Percentiles rank a stretch among this genome's conserved stretches.
Evolutionary conservation across 140 eudicot genomes (phyloP).

Genomic region (Oenanthe javanica): DNA sequence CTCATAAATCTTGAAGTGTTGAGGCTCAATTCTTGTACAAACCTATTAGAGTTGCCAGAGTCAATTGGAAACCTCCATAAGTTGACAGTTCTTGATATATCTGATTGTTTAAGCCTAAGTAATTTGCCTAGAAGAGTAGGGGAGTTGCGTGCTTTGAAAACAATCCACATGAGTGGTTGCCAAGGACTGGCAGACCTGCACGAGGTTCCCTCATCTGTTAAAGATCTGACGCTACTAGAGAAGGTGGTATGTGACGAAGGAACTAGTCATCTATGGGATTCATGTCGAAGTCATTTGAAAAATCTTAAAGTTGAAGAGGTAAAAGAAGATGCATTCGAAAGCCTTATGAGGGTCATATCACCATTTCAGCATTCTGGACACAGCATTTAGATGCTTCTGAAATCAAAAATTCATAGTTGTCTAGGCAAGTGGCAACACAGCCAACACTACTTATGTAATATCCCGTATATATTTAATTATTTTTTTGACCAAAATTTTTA

Average conservation of each 20-base stretch:
- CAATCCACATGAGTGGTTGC: slow-evolving; percentile 37
- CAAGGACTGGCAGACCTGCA: slow-evolving; percentile 24
- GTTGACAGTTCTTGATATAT: slow-evolving; percentile 25
- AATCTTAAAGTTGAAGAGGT: slow-evolving; percentile 22
- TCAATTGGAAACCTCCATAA: slow-evolving; percentile 23
- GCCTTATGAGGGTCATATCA: slow-evolving; percentile 8
- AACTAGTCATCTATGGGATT: slow-evolving; percentile 25
- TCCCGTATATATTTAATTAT: no score
- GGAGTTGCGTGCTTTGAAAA: slow-evolving; percentile 17
- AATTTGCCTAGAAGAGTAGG: slow-evolving; percentile 24
- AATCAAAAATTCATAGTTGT: not conserved
- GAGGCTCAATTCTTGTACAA: slow-evolving; percentile 29
- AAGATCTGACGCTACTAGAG: slow-evolving; percentile 20
- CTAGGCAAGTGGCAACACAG: no score
- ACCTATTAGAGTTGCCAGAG: slow-evolving; percentile 24
- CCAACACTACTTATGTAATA: no score
- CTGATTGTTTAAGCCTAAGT: slow-evolving; percentile 30
- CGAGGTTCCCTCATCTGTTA: slow-evolving; percentile 23
- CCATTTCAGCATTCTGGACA: not conserved
- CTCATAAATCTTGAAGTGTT: slow-evolving; percentile 22
- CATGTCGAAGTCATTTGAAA: slow-evolving; percentile 14
- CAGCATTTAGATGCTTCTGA: not conserved
- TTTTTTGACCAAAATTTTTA: no score
- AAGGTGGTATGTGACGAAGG: slow-evolving; percentile 39
- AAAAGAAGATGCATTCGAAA: slow-evolving; percentile 22